A percentile compares a stretch with the other conserved stretches of the same genome.
Evolutionary conservation across 2,329 filamentous ascomycete species (phyloP).

Genomic region (Claviceps paspali): DNA sequence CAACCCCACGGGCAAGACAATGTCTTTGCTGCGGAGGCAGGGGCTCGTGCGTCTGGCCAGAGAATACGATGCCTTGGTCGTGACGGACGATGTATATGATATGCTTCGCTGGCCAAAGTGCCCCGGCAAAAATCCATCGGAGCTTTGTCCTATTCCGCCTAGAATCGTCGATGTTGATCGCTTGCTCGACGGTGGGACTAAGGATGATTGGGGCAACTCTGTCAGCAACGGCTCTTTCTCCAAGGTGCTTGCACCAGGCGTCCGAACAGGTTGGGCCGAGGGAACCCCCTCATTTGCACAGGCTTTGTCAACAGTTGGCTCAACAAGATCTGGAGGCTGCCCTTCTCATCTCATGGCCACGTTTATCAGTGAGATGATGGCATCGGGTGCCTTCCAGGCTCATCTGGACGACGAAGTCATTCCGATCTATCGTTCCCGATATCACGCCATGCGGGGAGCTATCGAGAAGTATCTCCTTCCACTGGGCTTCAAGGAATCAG

Average conservation of each 20-base stretch:
- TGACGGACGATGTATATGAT: conserved; percentile 90
- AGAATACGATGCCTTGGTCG: conserved; percentile 63
- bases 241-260: conserved; percentile 71
- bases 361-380: conserved; percentile 9
- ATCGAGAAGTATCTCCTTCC: conserved; percentile 9
- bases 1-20: conserved; percentile 76
- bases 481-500: conserved; percentile 7
- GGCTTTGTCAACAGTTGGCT: conserved; percentile 37
- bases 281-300: conserved; percentile 39
- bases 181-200: conserved; percentile 1
- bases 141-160: conserved; percentile 52
- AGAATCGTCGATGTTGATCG: conserved; percentile 3
- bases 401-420: conserved; percentile 10
- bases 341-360: conserved; percentile 16
- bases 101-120: conserved; percentile 60
- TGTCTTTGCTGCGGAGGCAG: conserved; percentile 52
- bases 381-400: conserved; percentile 7
- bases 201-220: conserved; percentile 58
- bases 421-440: conserved; percentile 9
- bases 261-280: conserved; percentile 81
- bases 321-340: conserved; percentile 40
- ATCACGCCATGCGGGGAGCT: conserved; percentile 8
- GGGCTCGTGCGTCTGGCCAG: conserved; percentile 63
- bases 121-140: conserved; percentile 44
- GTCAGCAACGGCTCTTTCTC: conserved; percentile 82